Percentiles rank a stretch among this genome's conserved stretches.
Evolutionary conservation across 257 asterid genomes (phyloP).

Genomic region (Thymus mandschuricus): DNA sequence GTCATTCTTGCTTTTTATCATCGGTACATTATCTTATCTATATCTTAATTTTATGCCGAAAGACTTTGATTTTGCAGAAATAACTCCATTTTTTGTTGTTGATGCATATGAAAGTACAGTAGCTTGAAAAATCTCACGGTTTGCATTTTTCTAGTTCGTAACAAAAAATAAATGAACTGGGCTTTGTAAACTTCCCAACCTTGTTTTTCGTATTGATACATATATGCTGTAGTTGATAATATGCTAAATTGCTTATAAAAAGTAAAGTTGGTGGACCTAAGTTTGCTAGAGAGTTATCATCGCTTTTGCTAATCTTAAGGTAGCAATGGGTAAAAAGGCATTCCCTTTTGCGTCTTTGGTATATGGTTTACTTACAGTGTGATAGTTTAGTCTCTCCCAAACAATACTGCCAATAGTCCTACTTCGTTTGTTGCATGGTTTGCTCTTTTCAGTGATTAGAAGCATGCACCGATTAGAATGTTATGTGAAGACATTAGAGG

Average conservation of each 20-base stretch:
- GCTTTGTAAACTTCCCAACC: background rate
- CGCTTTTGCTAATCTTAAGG: background rate
- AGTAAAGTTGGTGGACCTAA: background rate
- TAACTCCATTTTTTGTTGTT: background rate
- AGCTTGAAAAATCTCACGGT: background rate
- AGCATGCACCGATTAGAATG: conserved; percentile 10
- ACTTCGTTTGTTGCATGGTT: background rate
- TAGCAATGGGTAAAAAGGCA: background rate
- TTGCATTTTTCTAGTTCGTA: background rate
- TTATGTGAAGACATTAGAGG: background rate
- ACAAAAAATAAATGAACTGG: background rate
- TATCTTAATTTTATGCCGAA: background rate
- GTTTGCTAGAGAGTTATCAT: background rate
- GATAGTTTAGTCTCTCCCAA: background rate
- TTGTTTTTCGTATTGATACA: background rate
- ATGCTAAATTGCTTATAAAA: background rate
- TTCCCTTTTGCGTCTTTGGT: background rate
- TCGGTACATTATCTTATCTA: background rate
- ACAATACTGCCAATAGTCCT: background rate
- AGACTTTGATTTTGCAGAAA: background rate
- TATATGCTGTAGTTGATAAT: background rate
- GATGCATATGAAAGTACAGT: background rate
- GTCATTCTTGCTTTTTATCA: background rate
- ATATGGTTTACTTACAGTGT: background rate
- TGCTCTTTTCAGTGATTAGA: background rate